Evolutionary conservation across 2,329 filamentous ascomycete genomes (phyloP), one percentile per base, ranked within the genome.

Genomic region (Apiospora aurea): DNA sequence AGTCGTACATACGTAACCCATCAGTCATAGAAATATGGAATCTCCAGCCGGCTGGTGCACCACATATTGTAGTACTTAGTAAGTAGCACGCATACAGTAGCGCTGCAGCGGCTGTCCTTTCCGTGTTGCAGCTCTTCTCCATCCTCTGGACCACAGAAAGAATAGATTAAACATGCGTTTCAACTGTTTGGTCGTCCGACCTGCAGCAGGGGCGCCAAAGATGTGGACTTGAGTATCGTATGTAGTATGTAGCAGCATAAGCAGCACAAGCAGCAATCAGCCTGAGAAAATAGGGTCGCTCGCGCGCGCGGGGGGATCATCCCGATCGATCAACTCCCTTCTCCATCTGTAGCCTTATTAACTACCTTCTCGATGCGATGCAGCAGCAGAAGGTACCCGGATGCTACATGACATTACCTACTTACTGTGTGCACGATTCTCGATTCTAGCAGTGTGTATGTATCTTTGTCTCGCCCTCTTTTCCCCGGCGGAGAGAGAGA

Each of bases 351-450:
- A 34, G 29, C 8, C 29, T 61, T 61, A 61, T 61, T 61, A 61
- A 38, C 53, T 34, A 61, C 53, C 53, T 61, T 61, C 53, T 61
- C 53, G 53, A 61, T 61, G 53, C 53, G 53, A 61, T 61, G 53
- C 53, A 61, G 34, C 34, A 38, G 53, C 41, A 61, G 18, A 49
- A 8, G n/a, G 21, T 16, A 61, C 53, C 53, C 29, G 53, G 53
- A n/a, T 18, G 26, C 51, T 53, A 26, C 51, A 61, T 61, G 5
- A 38, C 7, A 38, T 38, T 38, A 51, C 47, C n/a, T 51, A 34
- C 26, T 57, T 51, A 34, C 26, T 57, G 51, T 26, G 51, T 16
- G 26, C 51, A 18, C 26, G n/a, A 38, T 14, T 16, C 51, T 34
- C 51, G 51, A 16, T 57, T 34, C 51, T 11, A 34, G 5, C 6